Evolutionary conservation across 139 green algal genomes (phyloP), one percentile per base, ranked within the genome.

Genomic region (Haematococcus sp.): DNA sequence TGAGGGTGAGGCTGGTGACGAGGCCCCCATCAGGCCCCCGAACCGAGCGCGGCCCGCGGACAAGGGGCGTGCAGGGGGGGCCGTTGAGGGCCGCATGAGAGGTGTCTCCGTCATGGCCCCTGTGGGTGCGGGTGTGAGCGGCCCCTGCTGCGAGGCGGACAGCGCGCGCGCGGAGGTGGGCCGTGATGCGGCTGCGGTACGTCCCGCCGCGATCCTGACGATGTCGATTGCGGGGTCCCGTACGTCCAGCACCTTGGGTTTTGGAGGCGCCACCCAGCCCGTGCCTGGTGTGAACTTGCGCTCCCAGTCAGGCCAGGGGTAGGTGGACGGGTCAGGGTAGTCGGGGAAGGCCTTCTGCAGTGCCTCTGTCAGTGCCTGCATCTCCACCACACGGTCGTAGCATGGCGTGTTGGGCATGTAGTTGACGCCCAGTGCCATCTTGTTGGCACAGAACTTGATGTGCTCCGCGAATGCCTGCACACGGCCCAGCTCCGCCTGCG

Each of bases 351-450:
- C 79, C 66, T 72, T 72, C 30, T 34, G 25, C 1, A 85, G 80
- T 13, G 65, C 75, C 60, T 85, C 75, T 16, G 51, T 85, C 9
- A 85, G 79, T 4, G 78, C 80, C 72, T 81, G 71, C 87, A 92
- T 92, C 80, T 92, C 87, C 63, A 92, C 87, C 28, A 92, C 87
- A 1, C 87, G 68, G 67, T 89, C 78, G 28, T 86, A 81, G 75
- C 87, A 86, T 16, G 87, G 87, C 1, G 80, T 88, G 70, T 76
- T 77, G 59, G 87, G 78, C 40, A 88, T 70, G 61, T 81, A 85
- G 81, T 92, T 92, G 51, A 92, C 73, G 35, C 87, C 87, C 19
- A 92, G 70, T 58, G 78, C 67, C 25, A 84, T 68, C 73, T 88
- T 89, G 43, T 84, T 81, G 16, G 84, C 87, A 46, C 83, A 90